Conservation (phyloP, 768 basidiomycete species). For the Naganishia vishniacii region DNA sequence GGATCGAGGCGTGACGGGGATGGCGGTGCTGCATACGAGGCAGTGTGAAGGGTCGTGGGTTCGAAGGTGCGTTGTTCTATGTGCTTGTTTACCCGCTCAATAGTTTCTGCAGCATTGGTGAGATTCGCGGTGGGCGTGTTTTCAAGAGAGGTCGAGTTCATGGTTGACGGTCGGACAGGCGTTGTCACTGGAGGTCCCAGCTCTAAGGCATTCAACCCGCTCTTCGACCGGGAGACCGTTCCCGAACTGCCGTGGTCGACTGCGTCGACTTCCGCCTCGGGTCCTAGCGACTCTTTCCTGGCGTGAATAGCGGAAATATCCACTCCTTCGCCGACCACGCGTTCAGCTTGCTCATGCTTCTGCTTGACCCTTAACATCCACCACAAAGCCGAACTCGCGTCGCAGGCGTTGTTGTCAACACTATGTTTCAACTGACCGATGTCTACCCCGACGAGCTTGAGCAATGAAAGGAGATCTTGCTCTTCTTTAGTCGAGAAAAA, state of each 20-base stretch:
- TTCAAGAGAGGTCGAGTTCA: not conserved
- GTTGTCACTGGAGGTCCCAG: not conserved
- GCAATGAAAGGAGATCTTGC: conserved; percentile 66
- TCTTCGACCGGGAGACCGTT: not conserved
- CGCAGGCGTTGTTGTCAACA: conserved; percentile 85
- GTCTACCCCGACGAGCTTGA: conserved; percentile 78
- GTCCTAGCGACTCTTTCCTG: not conserved
- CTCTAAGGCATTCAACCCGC: not conserved
- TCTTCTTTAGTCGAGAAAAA: conserved; percentile 84
- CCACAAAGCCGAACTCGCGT: conserved; percentile 84
- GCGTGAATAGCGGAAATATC: not conserved
- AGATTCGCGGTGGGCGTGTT: no score
- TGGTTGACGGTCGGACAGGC: not conserved
- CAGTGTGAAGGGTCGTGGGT: no score
- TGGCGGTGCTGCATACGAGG: no score
- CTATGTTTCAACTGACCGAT: conserved; percentile 92
- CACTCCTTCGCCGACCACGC: not conserved
- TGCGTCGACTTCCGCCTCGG: not conserved
- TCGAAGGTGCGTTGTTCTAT: no score
- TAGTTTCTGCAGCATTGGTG: no score
- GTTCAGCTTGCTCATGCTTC: conserved; percentile 27
- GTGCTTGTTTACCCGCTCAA: no score
- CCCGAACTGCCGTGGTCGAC: not conserved
- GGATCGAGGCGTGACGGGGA: not conserved
- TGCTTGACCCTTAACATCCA: conserved; percentile 69